Percentiles rank a stretch among this genome's conserved stretches.
Conservation (phyloP, 2,329 filamentous ascomycete species). For the Cladosporium sphaerospermum region DNA sequence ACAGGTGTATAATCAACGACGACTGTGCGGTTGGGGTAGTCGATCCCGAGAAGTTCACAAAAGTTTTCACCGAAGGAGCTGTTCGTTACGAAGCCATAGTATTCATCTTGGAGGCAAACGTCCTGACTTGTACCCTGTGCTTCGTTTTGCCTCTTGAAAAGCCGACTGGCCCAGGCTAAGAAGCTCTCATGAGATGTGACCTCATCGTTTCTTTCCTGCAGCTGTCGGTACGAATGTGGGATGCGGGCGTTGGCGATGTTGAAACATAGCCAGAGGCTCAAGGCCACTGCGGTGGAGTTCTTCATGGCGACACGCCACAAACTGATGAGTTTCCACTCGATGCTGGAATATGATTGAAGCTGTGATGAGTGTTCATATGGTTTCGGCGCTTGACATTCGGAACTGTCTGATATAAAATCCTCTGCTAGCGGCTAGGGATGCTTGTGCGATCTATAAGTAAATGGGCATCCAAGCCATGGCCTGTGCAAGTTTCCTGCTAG, state of each 20-base stretch:
- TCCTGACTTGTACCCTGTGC: constrained; percentile 14
- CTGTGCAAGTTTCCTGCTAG: constrained; percentile 15
- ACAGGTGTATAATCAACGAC: constrained; percentile 25
- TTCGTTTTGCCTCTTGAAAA: constrained; percentile 18
- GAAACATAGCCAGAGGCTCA: constrained; percentile 24
- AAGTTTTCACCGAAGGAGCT: constrained; percentile 20
- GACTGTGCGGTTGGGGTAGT: constrained; percentile 22
- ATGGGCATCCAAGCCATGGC: constrained; percentile 1
- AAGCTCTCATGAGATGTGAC: constrained; percentile 13
- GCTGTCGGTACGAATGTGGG: constrained; percentile 14
- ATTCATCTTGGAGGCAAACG: constrained; percentile 19
- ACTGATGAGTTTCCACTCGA: constrained; percentile 19
- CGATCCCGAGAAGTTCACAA: constrained; percentile 20
- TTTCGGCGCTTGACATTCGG: constrained; percentile 14
- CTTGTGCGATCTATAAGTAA: constrained; percentile 19
- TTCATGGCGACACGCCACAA: constrained; percentile 21
- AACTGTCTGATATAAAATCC: constrained; percentile 9
- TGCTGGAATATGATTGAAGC: constrained; percentile 10
- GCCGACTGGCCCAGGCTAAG: constrained; percentile 18
- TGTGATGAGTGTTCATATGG: neutral
- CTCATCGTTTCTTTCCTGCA: constrained; percentile 16
- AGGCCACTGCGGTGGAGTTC: constrained; percentile 21
- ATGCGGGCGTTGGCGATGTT: constrained; percentile 21
- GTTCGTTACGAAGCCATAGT: constrained; percentile 22
- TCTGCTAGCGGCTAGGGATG: neutral